Base-by-base conservation (phyloP, 2,329 filamentous ascomycete species). In the Pestalotiopsis sp. region DNA sequence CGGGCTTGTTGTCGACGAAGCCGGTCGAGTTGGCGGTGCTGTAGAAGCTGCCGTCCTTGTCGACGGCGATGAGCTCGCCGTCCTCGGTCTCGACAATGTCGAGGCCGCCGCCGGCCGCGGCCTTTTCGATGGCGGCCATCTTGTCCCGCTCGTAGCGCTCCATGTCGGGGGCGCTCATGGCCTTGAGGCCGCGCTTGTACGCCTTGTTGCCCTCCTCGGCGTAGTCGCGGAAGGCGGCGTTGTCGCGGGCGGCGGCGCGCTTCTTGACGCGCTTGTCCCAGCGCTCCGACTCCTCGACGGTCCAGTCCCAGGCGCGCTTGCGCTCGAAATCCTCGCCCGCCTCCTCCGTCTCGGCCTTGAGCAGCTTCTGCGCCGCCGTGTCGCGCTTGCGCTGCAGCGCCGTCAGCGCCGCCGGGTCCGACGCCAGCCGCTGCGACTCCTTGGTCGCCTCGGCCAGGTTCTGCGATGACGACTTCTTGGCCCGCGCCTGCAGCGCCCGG, bases 241-340 rank as follows among this genome's bases (percentile, higher is more conserved):
- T 91, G 78, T 97, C 93, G 71, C 92, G 87, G 76, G 93, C 92
- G 20, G 89, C 88, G 69, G 90, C 89, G 83, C 94, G 97, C 86
- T 97, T 97, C 76, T 92, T 93, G 79, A 97, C 84, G 39, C 95
- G 91, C 83, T 91, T 92, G 80, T 99, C 96, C 96, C 96, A 99
- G 73, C 88, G 90, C 83, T 98, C 96, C 74, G 90, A 93, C 82
- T 99, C 96, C 72, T 99, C 96, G 6, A 95, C 85, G 0, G 96
- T 99, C 93, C 96, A 99, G 83, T 98, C 96, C 96, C 96, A 99
- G 1, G 96, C 96, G 56, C 96, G 91, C 83, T 98, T 98, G 73
- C 96, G 93, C 85, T 99, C 96, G 77, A 98, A 99, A 80, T 98
- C 96, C 67, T 93, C 94, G 41, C 94, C 94, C 0, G 87, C 85